Evolutionary conservation across 768 basidiomycete genomes (phyloP).

Genomic region (Neoboletus subvelutipes): DNA sequence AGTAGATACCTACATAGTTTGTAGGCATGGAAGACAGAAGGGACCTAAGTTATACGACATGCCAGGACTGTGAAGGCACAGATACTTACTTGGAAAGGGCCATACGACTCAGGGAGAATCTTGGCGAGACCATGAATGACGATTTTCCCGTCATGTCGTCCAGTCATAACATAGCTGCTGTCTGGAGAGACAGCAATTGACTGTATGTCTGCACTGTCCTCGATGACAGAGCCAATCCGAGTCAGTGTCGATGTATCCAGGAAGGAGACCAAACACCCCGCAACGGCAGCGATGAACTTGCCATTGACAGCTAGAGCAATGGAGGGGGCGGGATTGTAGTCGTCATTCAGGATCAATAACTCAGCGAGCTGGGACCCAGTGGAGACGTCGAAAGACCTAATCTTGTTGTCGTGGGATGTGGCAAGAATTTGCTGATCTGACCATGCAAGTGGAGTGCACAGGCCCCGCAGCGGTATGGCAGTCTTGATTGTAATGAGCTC

Average conservation of each 20-base stretch:
- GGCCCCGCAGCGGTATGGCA: fast-evolving
- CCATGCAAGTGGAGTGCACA: neutral
- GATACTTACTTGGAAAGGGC: neutral
- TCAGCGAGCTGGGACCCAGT: neutral
- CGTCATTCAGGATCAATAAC: neutral
- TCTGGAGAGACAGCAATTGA: neutral
- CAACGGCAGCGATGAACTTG: neutral
- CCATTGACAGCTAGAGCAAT: neutral
- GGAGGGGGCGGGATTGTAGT: neutral
- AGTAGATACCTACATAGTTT: too few relatives aligned
- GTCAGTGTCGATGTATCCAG: too few relatives aligned
- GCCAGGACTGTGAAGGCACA: too few relatives aligned
- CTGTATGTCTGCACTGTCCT: too few relatives aligned
- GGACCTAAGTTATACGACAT: neutral
- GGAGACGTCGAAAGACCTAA: neutral
- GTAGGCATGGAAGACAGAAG: too few relatives aligned
- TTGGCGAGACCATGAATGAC: neutral
- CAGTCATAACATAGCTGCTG: neutral
- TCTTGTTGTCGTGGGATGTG: neutral
- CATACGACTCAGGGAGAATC: neutral
- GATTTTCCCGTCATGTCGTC: neutral
- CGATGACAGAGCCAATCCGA: too few relatives aligned
- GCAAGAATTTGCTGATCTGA: neutral
- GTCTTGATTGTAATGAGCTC: neutral
- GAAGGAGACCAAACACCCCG: too few relatives aligned